Base-by-base conservation (phyloP, 805 yeast genomes). In the Candida coquimbonensis region DNA sequence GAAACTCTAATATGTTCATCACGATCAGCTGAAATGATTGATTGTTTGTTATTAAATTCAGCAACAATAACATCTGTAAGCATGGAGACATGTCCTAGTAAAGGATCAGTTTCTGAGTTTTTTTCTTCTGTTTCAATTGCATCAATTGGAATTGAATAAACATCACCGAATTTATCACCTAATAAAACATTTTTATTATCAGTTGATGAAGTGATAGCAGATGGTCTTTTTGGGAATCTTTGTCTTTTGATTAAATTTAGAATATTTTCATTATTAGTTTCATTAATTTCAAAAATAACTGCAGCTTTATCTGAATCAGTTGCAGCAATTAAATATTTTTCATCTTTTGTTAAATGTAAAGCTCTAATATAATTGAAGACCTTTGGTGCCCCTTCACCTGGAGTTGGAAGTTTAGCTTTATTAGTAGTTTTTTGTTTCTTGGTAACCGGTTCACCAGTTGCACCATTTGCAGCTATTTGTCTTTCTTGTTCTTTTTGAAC, bases 81-180 rank as follows among this genome's bases (percentile, higher is more conserved):
- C 96, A 93, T 88, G 3, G 97, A 90, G 6, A 93, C 98, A 65
- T 93, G 99, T 8, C 99, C 99, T 44, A 91, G 67, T 7, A 91
- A 72, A 3, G 97, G 97, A 35, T 69, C 74, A 38, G 78, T 62
- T 39, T 74, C 77, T 5, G 73, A 72, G 29, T 56, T 55, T n/a
- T 57, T 55, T 42, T 62, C 64, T 2, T 67, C 62, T 1, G 73
- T 55, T 1, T 56, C 65, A 4, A 62, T 54, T 13, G 61, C 59
- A 21, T 66, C 67, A 27, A 80, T 65, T 3, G 73, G 66, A 35
- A 87, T 69, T 1, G 74, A 63, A 62, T 87, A 93, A 7, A 89
- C 96, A 65, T 93, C 99, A 40, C 99, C 99, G 61, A 91, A 93
- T 68, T 93, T 93, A 63, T 93, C 99, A 19, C 95, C 96, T 24